Base-by-base conservation (phyloP, 352 stramenopile species). In the Globisporangium heterothallicum region DNA sequence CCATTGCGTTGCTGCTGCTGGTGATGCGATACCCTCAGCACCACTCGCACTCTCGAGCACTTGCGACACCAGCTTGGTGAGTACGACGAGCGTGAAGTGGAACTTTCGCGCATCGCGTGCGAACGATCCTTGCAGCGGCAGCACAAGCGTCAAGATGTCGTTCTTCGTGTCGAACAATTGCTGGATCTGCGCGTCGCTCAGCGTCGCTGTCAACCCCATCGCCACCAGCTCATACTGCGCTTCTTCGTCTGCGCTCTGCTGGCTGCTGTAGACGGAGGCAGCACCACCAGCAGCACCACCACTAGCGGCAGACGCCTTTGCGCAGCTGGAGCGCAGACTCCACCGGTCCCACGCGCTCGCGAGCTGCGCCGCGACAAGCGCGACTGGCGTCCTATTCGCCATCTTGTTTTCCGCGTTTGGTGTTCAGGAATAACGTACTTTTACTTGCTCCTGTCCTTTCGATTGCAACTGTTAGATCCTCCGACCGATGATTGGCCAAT, bases 211-310 rank as follows among this genome's bases (percentile, higher is more conserved):
- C 36, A 84, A 40, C 0, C 74, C 74, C 24, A 63, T 64, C 22
- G 74, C 71, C 27, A 84, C 56, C 12, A 82, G 65, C 43, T 80
- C 72, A 40, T 73, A 84, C 66, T 89, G 74, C 16, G 42, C 42
- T 63, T 88, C 74, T 6, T 68, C 52, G 41, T 70, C 53, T 18
- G 45, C 49, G 18, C 30, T 56, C 29, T 35, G 55, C 36, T 53
- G 45, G 1, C n/a, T 19, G 2, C 19, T 14, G 9, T 43, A 10
- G 34, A 36, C 0, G 6, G 30, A 4, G 26, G 10, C 19, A 13
- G 6, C 10, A 16, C 19, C n/a, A 18, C 29, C 10, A 35, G 18
- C 21, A n/a, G 6, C 12, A 21, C 10, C 1, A n/a, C n/a, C n/a
- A n/a, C n/a, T n/a, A n/a, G n/a, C n/a, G n/a, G n/a, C n/a, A n/a